Evolutionary conservation across 768 basidiomycete genomes (phyloP), one percentile per base, ranked within the genome.

Genomic region (Suillus subluteus): DNA sequence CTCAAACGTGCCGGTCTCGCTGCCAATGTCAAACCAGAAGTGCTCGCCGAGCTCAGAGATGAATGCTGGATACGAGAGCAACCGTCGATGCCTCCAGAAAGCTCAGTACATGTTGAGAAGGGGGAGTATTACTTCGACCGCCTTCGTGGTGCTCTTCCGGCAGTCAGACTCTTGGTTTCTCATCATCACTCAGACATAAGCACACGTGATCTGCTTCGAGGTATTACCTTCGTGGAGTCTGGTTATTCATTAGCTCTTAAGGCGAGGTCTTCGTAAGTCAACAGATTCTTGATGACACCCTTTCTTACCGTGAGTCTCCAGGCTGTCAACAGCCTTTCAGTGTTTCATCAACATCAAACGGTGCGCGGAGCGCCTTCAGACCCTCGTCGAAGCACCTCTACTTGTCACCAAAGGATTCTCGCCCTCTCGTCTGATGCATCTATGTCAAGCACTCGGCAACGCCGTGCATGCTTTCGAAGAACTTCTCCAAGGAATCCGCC

Each of bases 181-280:
- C 76, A 82, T 56, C 97, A 98, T 76, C 92, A 96, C 73, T 74
- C 83, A 0, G 98, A 99, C 73, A 72, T 99, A 58, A 84, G 87
- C 12, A 95, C 94, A n/a, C 89, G 91, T 16, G 97, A 99, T 66
- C 81, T 98, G 21, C 90, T 91, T 73, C 85, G 94, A 67, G 93
- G 91, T 8, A 76, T 92, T 21, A 88, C 86, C 69, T 85, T 92
- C 65, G 82, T 95, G 6, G 95, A 98, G 76, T 94, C 91, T 50
- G 84, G 88, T 2, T 91, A 95, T 74, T 84, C 83, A 4, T 78
- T 90, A 58, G 91, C 91, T 2, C 70, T 96, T 18, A 83, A 84
- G 44, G 75, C 86, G 37, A 82, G 94, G 73, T 76, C 85, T 40
- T 77, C 84, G 96, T 96, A 75, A 77, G 89, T 80, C 26, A 35